Base-by-base conservation (phyloP, 805 yeast genomes). In the Cyberlindnera euphorbiae region DNA sequence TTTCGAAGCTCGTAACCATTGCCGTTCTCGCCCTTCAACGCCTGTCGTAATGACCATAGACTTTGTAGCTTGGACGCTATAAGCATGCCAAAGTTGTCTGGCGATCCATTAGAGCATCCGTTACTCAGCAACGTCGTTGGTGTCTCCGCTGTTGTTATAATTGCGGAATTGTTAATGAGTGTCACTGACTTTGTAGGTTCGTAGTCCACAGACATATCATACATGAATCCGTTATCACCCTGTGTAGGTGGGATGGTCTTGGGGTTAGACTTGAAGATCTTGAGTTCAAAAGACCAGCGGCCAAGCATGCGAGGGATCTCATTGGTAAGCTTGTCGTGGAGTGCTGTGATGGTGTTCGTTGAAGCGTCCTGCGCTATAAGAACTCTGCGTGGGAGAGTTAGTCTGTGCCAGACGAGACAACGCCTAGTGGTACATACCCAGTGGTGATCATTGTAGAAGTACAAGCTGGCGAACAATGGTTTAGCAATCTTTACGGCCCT, bases 11-110 rank as follows among this genome's bases (percentile, higher is more conserved):
- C 72, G 51, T 79, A 84, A 5, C 75, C 72, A 35, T 71, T 70
- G 0, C 95, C 95, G 8, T 82, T 81, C 42, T 82, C 89, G 2
- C 90, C 93, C 49, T 75, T 73, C 33, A 83, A 69, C 8, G 73
- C 64, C 55, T 85, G 95, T 42, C 85, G 64, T 29, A 74, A 66
- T 0, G 67, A 60, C 95, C 95, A 85, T 33, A 80, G 54, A 44
- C 84, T 74, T 52, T 77, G 82, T 36, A 85, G 56, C 49, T 82
- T 80, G 22, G 69, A 68, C 15, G 63, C 63, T 2, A 80, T 55
- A 29, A 84, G 66, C 25, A 56, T 52, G 33, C 78, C 85, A 49
- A 82, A 71, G 17, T 71, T 66, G 40, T 79, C 84, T 36, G 69
- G 70, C 35, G 74, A 48, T 1, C 79, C 77, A 1, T 73, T 61